Base-by-base conservation (phyloP, 2,329 filamentous ascomycete species). In the Aspergillus clavatus region DNA sequence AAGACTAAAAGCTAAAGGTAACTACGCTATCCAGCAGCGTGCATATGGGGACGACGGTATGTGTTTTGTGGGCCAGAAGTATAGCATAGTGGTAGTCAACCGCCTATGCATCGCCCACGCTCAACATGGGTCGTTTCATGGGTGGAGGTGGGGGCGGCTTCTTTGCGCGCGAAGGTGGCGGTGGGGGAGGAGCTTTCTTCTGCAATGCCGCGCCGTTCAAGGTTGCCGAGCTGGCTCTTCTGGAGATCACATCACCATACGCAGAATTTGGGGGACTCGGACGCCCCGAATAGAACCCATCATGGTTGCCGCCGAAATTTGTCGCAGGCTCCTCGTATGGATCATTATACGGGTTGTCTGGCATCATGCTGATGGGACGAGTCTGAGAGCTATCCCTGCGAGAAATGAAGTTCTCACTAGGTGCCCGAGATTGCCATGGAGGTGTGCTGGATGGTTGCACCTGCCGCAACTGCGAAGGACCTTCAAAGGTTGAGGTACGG, bases 111-210 rank as follows among this genome's bases (percentile, higher is more conserved):
- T 61, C 55, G 2, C 50, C 56, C 24, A 57, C 56, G 31, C 61
- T 56, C 3, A 67, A 42, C 21, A 65, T 43, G 19, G 58, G 75
- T 53, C 80, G 70, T 72, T 84, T 84, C 68, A 81, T 76, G 18
- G 82, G 82, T 8, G 79, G 80, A 18, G 80, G 82, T 28, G 80
- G 80, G 48, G 82, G 80, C 18, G 81, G 80, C 65, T 85, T 85
- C 73, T 84, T 86, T 27, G 78, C 69, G 58, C 81, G 70, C 18
- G 76, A 77, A 7, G 79, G 78, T 21, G 80, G 80, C 19, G 82
- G 82, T 22, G 82, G 82, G 16, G 82, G 82, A 38, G 80, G 78
- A 36, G 74, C 75, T 64, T 79, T 81, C 62, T 77, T 77, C 38
- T 65, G 59, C 21, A 61, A 39, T 37, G 51, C 49, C 11, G 50